Evolutionary conservation across 78 protist genomes (phyloP).

Genomic region (Andalucia godoyi): DNA sequence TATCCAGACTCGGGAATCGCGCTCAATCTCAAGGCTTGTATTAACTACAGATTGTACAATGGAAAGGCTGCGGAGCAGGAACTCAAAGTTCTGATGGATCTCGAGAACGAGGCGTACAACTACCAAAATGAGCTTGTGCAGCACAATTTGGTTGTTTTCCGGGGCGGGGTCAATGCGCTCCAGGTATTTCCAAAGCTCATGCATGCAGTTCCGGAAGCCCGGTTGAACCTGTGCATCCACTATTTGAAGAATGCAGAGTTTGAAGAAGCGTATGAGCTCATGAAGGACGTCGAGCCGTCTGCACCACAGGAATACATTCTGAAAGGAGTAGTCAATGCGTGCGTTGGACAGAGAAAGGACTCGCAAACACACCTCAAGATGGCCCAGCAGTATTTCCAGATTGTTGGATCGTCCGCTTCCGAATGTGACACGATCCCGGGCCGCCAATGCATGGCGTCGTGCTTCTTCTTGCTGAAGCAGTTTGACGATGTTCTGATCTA

Average conservation of each 20-base stretch:
- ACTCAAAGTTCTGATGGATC: conserved; percentile 24
- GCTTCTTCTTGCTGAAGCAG: conserved; percentile 49
- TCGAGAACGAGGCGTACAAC: conserved; percentile 1
- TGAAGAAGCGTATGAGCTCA: conserved; percentile 55
- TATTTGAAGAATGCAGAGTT: conserved; percentile 42
- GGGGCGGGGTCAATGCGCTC: conserved; percentile 64
- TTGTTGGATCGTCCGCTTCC: conserved; percentile 53
- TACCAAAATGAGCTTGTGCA: conserved; percentile 19
- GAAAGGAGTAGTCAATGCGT: conserved; percentile 57
- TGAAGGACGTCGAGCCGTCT: conserved; percentile 60
- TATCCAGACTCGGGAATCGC: conserved; percentile 42
- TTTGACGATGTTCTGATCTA: conserved; percentile 72
- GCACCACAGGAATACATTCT: conserved; percentile 65
- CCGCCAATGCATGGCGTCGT: conserved; percentile 77
- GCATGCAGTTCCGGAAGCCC: conserved; percentile 64
- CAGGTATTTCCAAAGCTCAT: conserved; percentile 60
- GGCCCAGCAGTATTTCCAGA: conserved; percentile 65
- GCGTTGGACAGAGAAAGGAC: conserved; percentile 41
- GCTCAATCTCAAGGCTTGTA: conserved; percentile 75
- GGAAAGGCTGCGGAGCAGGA: conserved; percentile 68
- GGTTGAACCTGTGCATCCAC: conserved; percentile 64
- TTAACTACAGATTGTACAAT: conserved; percentile 54
- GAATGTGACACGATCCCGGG: conserved; percentile 83
- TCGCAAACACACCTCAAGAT: conserved; percentile 23
- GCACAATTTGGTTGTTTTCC: conserved; percentile 77